Evolutionary conservation across 805 yeast genomes (phyloP).

Genomic region (Candida endomychidarum): DNA sequence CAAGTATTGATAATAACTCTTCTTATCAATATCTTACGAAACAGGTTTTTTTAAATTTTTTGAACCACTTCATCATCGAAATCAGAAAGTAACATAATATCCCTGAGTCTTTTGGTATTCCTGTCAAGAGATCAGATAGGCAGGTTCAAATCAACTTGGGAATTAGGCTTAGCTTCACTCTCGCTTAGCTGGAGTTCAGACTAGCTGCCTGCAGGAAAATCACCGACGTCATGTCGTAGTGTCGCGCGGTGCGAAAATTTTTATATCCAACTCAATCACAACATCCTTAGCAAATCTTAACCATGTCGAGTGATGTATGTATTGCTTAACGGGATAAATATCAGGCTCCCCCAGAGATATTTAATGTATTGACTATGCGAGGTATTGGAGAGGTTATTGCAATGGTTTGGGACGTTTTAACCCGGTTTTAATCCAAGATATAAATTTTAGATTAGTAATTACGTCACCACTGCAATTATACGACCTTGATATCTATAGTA

Average conservation of each 20-base stretch:
- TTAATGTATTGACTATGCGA: too few relatives aligned
- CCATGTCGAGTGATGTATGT: slow-evolving; percentile 20
- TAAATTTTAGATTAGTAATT: slow-evolving; percentile 6
- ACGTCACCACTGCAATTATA: slow-evolving; percentile 6
- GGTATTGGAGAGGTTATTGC: neutral
- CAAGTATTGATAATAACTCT: too few relatives aligned
- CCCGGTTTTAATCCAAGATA: neutral
- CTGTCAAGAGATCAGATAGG: too few relatives aligned
- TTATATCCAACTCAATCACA: slow-evolving; percentile 1
- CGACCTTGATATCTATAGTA: neutral
- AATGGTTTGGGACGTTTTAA: neutral
- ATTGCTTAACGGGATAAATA: slow-evolving; percentile 1
- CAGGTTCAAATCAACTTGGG: too few relatives aligned
- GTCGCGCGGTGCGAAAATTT: slow-evolving; percentile 11
- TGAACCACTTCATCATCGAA: too few relatives aligned
- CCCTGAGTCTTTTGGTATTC: too few relatives aligned
- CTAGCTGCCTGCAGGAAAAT: neutral
- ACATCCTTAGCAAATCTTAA: neutral
- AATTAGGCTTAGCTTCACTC: too few relatives aligned
- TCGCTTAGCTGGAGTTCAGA: too few relatives aligned
- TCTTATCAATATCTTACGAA: too few relatives aligned
- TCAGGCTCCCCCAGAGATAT: too few relatives aligned
- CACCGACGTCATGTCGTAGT: slow-evolving; percentile 4
- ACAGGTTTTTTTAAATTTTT: too few relatives aligned
- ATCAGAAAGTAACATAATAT: too few relatives aligned